Conservation (phyloP, 805 yeast species). For the Myxozyma lipomycoides region DNA sequence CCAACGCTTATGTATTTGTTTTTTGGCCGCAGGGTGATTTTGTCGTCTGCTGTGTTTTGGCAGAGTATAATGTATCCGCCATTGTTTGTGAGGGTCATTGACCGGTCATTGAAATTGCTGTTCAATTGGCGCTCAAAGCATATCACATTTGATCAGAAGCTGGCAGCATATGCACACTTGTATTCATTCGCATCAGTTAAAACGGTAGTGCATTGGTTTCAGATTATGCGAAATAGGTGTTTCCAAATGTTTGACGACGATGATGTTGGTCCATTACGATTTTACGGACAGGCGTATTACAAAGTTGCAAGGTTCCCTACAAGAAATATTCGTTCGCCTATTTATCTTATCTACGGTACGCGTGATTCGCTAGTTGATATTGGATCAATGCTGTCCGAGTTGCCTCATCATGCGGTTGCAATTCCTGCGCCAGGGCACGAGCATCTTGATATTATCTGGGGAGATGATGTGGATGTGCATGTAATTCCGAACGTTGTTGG, state of each 20-base stretch:
- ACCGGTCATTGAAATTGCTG: constrained; percentile 58
- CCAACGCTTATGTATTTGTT: constrained; percentile 66
- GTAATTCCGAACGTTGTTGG: constrained; percentile 39
- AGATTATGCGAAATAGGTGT: constrained; percentile 67
- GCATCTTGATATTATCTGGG: constrained; percentile 91
- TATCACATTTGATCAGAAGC: constrained; percentile 68
- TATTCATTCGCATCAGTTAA: constrained; percentile 91
- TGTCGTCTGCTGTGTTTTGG: constrained; percentile 80
- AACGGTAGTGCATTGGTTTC: constrained; percentile 94
- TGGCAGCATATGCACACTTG: constrained; percentile 76
- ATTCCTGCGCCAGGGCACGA: constrained; percentile 69
- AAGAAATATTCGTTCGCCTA: constrained; percentile 63
- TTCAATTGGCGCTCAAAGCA: constrained; percentile 78
- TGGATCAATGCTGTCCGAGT: constrained; percentile 60
- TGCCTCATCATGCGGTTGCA: constrained; percentile 50
- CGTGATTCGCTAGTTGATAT: constrained; percentile 84
- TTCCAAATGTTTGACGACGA: constrained; percentile 89
- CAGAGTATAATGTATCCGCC: constrained; percentile 72
- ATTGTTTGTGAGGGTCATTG: constrained; percentile 66
- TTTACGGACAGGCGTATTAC: constrained; percentile 41
- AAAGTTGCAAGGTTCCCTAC: constrained; percentile 62
- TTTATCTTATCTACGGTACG: constrained; percentile 74
- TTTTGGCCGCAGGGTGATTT: constrained; percentile 69
- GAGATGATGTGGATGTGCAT: constrained; percentile 52
- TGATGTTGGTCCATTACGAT: constrained; percentile 31